Evolutionary conservation across 1,284 basidiomycete genomes (phyloP), one percentile per base, ranked within the genome.

Genomic region (Ustilago tritici): DNA sequence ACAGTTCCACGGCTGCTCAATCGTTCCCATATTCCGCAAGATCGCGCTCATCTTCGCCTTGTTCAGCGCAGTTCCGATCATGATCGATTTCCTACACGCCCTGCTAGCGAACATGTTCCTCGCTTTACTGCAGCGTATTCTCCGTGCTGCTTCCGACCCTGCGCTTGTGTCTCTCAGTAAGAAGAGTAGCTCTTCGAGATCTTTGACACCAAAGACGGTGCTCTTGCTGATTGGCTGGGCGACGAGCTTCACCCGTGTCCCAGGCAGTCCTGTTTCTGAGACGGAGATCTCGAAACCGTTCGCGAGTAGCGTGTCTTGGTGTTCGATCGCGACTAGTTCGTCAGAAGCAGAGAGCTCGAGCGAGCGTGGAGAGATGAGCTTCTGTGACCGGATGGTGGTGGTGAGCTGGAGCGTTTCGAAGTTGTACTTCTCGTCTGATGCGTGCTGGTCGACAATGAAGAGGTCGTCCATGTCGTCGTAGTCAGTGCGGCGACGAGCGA

Each of bases 1-100:
- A 84, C 95, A 98, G 70, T 96, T 94, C 89, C 97, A 99, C 0
- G 95, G 97, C 83, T 98, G 95, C 80, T 98, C 94, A 89, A 99
- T 95, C 8, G 90, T 92, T 46, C 94, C 94, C 95, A 99, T 97
- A 86, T 98, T 94, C 55, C 90, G 90, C 2, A 99, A 88, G 65
- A 98, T 91, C 72, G 23, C 87, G 12, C 89, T 89, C 97, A 98
- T 98, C 84, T 93, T 93, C 12, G 88, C 87, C 71, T 87, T 88
- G 17, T 89, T 93, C 65, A 98, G 88, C 14, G 94, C 89, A 87
- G 91, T 94, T 7, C 96, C 96, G 52, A 99, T 90, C 96, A 99
- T 99, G 64, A 98, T 92, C 86, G 95, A 98, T 87, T 93, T 95
- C 70, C 97, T 87, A 86, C 97, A 99, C 0, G 97, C 97, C 49